A percentile compares a stretch with the other conserved stretches of the same genome.
phyloP scores from a whole-genome alignment of 345 rosid genomes.

The Populus nigra region DNA sequence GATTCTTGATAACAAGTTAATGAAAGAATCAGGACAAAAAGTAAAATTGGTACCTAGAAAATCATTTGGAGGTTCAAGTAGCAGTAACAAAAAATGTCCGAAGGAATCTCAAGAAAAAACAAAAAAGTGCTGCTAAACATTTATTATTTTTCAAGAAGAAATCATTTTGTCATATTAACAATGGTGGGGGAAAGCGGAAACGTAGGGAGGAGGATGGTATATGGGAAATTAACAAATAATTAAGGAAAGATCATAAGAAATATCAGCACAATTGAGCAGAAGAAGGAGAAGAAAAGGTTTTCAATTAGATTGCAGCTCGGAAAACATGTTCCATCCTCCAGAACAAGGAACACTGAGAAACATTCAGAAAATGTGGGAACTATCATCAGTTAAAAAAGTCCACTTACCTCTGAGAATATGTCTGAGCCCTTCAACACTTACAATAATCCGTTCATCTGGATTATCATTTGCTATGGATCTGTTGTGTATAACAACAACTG shows the following conservation, averaged over 20 bases:
- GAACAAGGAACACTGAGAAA: constrained; percentile 1
- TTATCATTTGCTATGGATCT: constrained; percentile 36
- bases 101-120: neutral
- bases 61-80: neutral
- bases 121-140: too few species aligned
- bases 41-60: neutral
- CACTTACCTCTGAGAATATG: constrained; percentile 40
- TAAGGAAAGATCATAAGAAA: neutral
- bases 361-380: neutral
- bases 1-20: neutral
- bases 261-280: neutral
- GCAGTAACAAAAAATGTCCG: neutral
- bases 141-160: too few species aligned
- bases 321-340: neutral
- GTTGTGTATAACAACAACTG: constrained; percentile 44
- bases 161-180: too few species aligned
- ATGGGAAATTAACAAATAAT: too few species aligned
- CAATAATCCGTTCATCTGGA: constrained; percentile 28
- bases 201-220: too few species aligned
- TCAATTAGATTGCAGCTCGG: neutral
- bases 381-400: neutral
- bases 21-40: neutral
- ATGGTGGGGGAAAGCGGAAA: too few species aligned
- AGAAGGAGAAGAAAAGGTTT: neutral
- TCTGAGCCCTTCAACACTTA: constrained; percentile 32